Evolutionary conservation across 345 rosid species (phyloP).

Genomic region (Litchi chinensis): DNA sequence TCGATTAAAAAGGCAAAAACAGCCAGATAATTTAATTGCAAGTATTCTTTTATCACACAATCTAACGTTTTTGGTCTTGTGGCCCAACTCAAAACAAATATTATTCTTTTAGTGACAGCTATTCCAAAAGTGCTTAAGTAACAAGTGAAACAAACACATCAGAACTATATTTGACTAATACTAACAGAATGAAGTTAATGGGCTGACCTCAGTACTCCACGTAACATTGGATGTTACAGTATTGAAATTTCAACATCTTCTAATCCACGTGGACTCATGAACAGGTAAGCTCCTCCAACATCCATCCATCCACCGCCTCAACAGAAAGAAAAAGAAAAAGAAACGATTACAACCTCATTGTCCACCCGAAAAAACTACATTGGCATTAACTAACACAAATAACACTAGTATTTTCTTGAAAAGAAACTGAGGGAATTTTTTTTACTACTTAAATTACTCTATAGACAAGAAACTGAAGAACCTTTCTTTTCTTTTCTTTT

Average conservation of each 20-base stretch:
- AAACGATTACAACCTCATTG: background rate
- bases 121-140: background rate
- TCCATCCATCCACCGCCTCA: background rate
- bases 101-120: too few species aligned
- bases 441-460: background rate
- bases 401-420: background rate
- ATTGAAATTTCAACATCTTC: background rate
- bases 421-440: background rate
- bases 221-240: background rate
- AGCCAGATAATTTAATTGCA: background rate
- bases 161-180: background rate
- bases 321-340: background rate
- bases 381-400: background rate
- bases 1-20: background rate
- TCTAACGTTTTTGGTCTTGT: background rate
- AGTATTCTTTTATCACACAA: background rate
- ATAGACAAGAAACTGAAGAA: background rate
- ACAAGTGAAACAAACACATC: background rate
- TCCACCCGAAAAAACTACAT: background rate
- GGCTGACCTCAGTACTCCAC: background rate
- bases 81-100: background rate
- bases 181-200: background rate
- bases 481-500: background rate
- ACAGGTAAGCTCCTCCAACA: background rate
- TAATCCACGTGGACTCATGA: background rate